phyloP scores from a whole-genome alignment of 2,329 filamentous ascomycete genomes.

The Pestalotiopsis sp. region DNA sequence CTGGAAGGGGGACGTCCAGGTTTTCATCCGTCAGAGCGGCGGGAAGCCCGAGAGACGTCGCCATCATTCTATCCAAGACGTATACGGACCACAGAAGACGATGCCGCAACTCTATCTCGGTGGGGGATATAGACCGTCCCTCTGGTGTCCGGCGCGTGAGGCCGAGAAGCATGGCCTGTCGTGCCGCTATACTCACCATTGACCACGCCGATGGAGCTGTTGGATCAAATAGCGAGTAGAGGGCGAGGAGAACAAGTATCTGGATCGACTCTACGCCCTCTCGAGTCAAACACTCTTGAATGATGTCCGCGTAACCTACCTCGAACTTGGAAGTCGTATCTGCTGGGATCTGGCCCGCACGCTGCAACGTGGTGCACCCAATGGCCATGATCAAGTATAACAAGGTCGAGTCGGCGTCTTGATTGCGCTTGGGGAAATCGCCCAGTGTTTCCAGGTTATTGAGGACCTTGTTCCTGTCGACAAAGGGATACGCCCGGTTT shows the following conservation, averaged over 20 bases:
- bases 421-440: conserved; percentile 21
- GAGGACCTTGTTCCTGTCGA: conserved; percentile 36
- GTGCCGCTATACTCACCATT: conserved; percentile 39
- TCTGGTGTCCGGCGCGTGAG: conserved; percentile 32
- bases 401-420: conserved; percentile 33
- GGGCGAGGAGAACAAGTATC: conserved; percentile 39
- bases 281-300: conserved; percentile 38
- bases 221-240: conserved; percentile 45
- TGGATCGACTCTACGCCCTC: conserved; percentile 39
- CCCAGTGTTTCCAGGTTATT: conserved; percentile 32
- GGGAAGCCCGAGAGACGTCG: conserved; percentile 39
- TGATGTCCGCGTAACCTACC: conserved; percentile 38
- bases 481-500: conserved; percentile 45
- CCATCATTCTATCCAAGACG: conserved; percentile 46
- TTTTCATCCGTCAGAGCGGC: conserved; percentile 39
- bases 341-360: conserved; percentile 39
- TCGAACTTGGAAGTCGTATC: conserved; percentile 33
- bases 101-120: conserved; percentile 32
- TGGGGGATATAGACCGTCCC: conserved; percentile 24
- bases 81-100: conserved; percentile 46
- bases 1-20: conserved; percentile 40
- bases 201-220: conserved; percentile 38
- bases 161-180: conserved; percentile 39
- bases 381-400: conserved; percentile 47
- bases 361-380: conserved; percentile 42